Evolutionary conservation across 2,329 filamentous ascomycete species (phyloP), one percentile per base, ranked within the genome.

Genomic region (Ophiocordyceps australis): DNA sequence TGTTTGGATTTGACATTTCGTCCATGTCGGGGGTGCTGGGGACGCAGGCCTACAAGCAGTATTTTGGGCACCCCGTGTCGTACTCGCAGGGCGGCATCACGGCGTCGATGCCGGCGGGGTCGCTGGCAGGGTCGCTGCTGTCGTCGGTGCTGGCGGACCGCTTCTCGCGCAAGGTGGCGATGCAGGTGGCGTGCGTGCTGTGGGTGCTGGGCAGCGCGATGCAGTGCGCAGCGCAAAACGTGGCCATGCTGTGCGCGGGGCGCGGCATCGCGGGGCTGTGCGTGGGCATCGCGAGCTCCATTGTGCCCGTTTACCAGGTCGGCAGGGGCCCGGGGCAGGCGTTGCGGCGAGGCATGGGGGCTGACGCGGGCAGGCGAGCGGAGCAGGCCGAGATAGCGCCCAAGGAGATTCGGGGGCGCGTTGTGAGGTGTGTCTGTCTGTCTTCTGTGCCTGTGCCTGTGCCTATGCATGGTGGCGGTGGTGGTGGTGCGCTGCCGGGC

Each of bases 1-100:
- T 82, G 15, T 82, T 83, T 40, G 79, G 78, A 38, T 83, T 83
- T 43, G 78, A 83, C 50, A 80, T 83, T 39, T 69, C 65, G 29
- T 77, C 72, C 22, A 80, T 82, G 74, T 72, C 66, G 20, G 68
- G 65, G 23, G 66, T 72, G 14, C 56, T 82, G 20, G 70, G 69
- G 17, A 77, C 71, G 1, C 49, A 69, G 29, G 64, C 72, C 24
- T 83, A 83, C 46, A 70, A 69, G 37, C 69, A 65, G 38, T 82
- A 78, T 47, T 82, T 82, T 51, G 56, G 69, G 38, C 63, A 79
- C 28, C 62, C 62, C 3, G 42, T 45, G 12, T 61, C 57, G 1
- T 59, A 65, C 35, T 55, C 61, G 1, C 74, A 81, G 47, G 75
- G 74, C 23, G 74, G 63, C 23, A 80, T 81, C 43, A 77, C 74